Conservation (phyloP, 352 stramenopile species). For the Globisporangium uncinulatum region DNA sequence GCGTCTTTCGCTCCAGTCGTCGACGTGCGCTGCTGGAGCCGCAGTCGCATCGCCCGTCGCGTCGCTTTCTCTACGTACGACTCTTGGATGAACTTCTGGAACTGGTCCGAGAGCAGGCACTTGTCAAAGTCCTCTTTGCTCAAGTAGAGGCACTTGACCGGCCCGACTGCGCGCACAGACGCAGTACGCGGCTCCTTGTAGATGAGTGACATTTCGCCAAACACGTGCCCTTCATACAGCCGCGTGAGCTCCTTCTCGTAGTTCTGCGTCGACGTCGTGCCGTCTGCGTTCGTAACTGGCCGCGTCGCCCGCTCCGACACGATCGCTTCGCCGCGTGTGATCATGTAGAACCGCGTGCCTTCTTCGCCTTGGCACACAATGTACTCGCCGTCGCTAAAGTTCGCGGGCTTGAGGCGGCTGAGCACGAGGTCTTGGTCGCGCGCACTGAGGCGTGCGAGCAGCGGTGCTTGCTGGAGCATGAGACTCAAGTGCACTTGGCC, state of each 20-base stretch:
- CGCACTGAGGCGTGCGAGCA: constrained; percentile 62
- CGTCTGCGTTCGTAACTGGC: constrained; percentile 8
- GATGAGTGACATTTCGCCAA: constrained; percentile 86
- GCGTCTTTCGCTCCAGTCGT: constrained; percentile 10
- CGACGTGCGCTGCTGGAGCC: constrained; percentile 54
- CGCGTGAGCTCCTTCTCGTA: constrained; percentile 77
- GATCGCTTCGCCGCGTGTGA: constrained; percentile 80
- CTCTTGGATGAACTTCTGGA: constrained; percentile 84
- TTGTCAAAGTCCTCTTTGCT: constrained; percentile 87
- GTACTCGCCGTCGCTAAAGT: constrained; percentile 84
- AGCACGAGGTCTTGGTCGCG: constrained; percentile 81
- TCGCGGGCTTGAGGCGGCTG: constrained; percentile 70
- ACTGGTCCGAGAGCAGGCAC: constrained; percentile 74
- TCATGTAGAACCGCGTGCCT: constrained; percentile 88
- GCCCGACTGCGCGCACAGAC: constrained; percentile 68
- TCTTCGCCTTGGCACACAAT: constrained; percentile 88
- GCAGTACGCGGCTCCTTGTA: constrained; percentile 84
- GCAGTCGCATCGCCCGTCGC: constrained; percentile 71
- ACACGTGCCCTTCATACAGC: constrained; percentile 85
- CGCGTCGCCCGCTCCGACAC: constrained; percentile 62
- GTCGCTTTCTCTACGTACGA: constrained; percentile 84
- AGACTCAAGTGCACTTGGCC: constrained; percentile 82
- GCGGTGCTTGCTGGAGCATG: constrained; percentile 83
- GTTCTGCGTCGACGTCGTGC: constrained; percentile 22
- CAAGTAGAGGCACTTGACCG: constrained; percentile 83